Base-by-base conservation (phyloP, 2,329 filamentous ascomycete species). In the Corynespora cassiicola region DNA sequence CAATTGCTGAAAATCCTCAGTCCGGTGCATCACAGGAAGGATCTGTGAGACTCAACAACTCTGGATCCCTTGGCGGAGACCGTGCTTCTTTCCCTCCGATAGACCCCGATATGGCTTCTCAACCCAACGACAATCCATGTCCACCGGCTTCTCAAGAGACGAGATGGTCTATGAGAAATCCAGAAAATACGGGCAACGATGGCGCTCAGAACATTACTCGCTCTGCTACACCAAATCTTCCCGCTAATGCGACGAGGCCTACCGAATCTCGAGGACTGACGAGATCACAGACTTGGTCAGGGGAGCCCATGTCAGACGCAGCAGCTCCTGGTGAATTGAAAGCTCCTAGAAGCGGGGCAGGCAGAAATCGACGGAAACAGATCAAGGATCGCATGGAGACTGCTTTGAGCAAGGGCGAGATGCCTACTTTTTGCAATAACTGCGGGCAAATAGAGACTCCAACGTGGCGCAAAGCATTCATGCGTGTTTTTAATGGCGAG, bases 381-480 rank as follows among this genome's bases (percentile, higher is more conserved):
- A 81, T 85, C 31, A 74, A 79, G 48, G 74, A 78, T 16, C 75
- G 75, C 32, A 64, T 85, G 15, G 72, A 80, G 26, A 66, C 72
- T 39, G 76, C 79, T 15, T 84, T 97, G 36, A 78, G 78, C n/a
- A 82, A 83, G 37, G 94, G 94, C 5, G 81, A 90, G 50, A 86
- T 91, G 76, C 94, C 94, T 0, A 86, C 87, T 1, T 97, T 86
- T 60, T 99, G 94, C 66, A 82, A 82, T 48, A 96, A 97, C 57
- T 99, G 94, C 57, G 94, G 94, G 5, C 88, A 90, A 6, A 95
- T 99, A 40, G 88, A 97, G 57, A 99, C 94, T 1, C 89, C 92
- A 0, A 96, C 92, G 0, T 99, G 94, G 94, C 85, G 94, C 44
- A 94, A 92, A 60, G 89, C 94, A 9, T 96, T 87, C 78, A 84